Base-by-base conservation (phyloP, 306 rosid species). In the Cucumis cinereus region DNA sequence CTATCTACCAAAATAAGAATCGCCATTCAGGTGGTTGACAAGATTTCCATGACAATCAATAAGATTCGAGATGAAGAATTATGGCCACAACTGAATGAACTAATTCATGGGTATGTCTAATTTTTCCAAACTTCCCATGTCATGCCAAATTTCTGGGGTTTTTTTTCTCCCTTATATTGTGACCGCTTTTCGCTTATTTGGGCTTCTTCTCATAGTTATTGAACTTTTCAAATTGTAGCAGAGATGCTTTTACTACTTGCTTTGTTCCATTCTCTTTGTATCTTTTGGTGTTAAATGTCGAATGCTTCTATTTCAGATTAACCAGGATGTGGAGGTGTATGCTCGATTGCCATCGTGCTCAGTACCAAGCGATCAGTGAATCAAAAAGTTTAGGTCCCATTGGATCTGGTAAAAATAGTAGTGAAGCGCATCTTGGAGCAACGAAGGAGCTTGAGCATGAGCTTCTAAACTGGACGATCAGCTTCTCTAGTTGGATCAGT, bases 21-120 rank as follows among this genome's bases (percentile, higher is more conserved):
- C 75, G 96, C 99, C 45, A 95, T 95, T 84, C 93, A 95, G 78
- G 97, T 90, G 49, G 98, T 95, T 75, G 99, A 95, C 80, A 89
- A 79, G 86, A 86, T 88, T 71, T 95, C 99, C 41, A 80, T 89
- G 88, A 90, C 98, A 8, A 92, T 95, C 87, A 92, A 82, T 79
- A 95, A 87, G 80, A 92, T 92, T 60, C 84, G 98, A 83, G 99
- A 95, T 78, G 98, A 90, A 82, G 99, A 95, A 81, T 79, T 95
- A 52, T 95, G 96, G 93, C 99, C 99, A 1, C 98, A 83, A 81
- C 86, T 95, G 74, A 87, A 79, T 77, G 97, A 85, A 80, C 86
- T 95, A 79, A 92, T 95, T 79, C 87, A 88, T 26, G 96, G 99
- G 98, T 93, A 89, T 52, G 98, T 77, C 35, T 77, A 76, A 1